These are phyloP conservation scores for Helminthosporium solani DNA, from an alignment of 2,329 filamentous ascomycete species.

Conservation along the genomic window DNA sequence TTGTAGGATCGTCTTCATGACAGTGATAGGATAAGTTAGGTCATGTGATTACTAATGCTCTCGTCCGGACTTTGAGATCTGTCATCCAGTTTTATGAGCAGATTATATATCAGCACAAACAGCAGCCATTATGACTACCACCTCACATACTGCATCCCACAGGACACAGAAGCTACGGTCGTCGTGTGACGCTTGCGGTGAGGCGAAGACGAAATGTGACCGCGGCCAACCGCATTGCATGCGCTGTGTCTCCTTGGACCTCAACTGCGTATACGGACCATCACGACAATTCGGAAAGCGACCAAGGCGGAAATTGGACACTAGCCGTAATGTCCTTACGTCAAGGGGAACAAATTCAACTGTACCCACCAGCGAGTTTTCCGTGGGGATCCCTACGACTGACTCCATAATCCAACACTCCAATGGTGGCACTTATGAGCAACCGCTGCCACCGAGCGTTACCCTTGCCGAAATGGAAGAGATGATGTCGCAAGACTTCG, in stretches of 20 bases:
- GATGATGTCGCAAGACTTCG: neutral
- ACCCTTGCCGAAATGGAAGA: neutral
- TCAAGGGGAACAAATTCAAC: neutral
- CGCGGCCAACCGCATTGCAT: constrained; percentile 6
- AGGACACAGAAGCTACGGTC: constrained; percentile 2
- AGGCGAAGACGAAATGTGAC: constrained; percentile 9
- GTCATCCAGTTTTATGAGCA: neutral
- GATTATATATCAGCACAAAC: neutral
- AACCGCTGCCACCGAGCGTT: neutral
- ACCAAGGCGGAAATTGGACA: constrained; percentile 4
- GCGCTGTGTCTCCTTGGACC: constrained; percentile 3
- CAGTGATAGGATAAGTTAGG: too few species aligned
- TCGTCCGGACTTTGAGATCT: neutral
- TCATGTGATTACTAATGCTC: neutral
- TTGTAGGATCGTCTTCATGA: too few species aligned
- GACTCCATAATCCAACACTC: neutral
- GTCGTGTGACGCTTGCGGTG: constrained; percentile 9
- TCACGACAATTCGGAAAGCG: constrained; percentile 8
- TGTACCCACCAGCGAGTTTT: too few species aligned
- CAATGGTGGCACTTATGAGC: neutral
- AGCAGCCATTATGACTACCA: neutral
- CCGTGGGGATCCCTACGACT: neutral
- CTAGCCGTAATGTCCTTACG: neutral
- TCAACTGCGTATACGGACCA: constrained; percentile 5
- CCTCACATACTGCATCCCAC: neutral